phyloP scores from a whole-genome alignment of 371 early-diverging fungal species.

The Catenaria anguillulae region DNA sequence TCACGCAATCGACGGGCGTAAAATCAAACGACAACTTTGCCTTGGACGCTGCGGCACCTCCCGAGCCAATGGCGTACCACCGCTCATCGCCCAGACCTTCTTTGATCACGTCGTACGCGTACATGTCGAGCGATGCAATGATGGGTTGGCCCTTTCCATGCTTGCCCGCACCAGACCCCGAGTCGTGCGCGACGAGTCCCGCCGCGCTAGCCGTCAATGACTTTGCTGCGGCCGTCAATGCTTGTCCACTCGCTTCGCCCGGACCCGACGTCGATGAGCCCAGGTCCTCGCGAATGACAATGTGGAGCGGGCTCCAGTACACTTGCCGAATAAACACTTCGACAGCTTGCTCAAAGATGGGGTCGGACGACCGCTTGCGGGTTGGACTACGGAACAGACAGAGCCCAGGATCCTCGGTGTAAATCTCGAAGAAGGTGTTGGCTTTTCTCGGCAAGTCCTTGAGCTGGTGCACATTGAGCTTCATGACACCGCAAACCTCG shows the following conservation, averaged over 20 bases:
- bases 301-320: not conserved
- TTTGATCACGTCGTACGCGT: not conserved
- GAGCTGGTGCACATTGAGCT: not conserved
- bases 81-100: not conserved
- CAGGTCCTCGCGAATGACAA: not conserved
- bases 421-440: not conserved
- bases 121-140: not conserved
- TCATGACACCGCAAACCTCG: not conserved
- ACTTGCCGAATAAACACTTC: not conserved
- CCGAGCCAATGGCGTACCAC: not conserved
- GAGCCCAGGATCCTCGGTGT: not conserved
- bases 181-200: not conserved
- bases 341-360: not conserved
- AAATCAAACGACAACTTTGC: conserved; percentile 2
- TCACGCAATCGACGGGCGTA: not conserved
- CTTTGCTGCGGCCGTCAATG: not conserved
- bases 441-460: not conserved
- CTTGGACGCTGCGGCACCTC: not conserved
- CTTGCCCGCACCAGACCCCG: not conserved
- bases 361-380: conserved; percentile 1
- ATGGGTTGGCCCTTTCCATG: not conserved
- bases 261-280: not conserved
- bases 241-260: too few species aligned
- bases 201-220: not conserved
- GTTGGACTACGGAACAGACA: not conserved